phyloP scores from a whole-genome alignment of 1,284 basidiomycete species.

The Hemileia vastatrix region DNA sequence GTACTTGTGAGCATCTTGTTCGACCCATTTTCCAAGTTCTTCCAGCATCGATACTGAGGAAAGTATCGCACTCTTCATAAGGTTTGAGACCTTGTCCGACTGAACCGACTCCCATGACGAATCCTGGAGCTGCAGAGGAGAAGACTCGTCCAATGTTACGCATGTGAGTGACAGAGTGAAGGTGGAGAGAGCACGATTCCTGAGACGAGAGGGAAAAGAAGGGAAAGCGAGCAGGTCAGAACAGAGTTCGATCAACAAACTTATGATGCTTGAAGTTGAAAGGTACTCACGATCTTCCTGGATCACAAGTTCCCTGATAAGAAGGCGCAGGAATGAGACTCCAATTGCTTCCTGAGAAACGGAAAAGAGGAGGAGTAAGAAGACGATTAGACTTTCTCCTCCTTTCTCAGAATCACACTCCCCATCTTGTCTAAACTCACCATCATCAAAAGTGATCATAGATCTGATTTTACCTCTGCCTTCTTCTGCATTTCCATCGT shows the following conservation, averaged over 20 bases:
- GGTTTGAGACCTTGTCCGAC: slow-evolving; percentile 32
- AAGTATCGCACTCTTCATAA: slow-evolving; percentile 43
- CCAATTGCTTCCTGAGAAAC: no score
- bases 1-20: slow-evolving; percentile 39
- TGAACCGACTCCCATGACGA: slow-evolving; percentile 42
- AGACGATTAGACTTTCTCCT: background rate
- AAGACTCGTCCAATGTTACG: slow-evolving; percentile 40
- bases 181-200: slow-evolving; percentile 35
- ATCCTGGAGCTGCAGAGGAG: slow-evolving; percentile 39
- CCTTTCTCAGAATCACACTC: background rate
- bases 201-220: background rate
- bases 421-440: no score
- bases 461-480: background rate
- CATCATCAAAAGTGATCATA: slow-evolving; percentile 4
- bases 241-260: no score
- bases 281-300: background rate
- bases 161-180: slow-evolving; percentile 37
- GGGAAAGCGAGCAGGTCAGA: background rate
- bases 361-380: background rate
- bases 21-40: slow-evolving; percentile 39
- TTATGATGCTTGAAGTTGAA: no score
- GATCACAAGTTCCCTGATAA: background rate
- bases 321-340: background rate
- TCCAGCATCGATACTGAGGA: slow-evolving; percentile 39
- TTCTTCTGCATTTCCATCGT: background rate